Base-by-base conservation (phyloP, 2,329 filamentous ascomycete genomes). In the Pyrenophora graminea region DNA sequence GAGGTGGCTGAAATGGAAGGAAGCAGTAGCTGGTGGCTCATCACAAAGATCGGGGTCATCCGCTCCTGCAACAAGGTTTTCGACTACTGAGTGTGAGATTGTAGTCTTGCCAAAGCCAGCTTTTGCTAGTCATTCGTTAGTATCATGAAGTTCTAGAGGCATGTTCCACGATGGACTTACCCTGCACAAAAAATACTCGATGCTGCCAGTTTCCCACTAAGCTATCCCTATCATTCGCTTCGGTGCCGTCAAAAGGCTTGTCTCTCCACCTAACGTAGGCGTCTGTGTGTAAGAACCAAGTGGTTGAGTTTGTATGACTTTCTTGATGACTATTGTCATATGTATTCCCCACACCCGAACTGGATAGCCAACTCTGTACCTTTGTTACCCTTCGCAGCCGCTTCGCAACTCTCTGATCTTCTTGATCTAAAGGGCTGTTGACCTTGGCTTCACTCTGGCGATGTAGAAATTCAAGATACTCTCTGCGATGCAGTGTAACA, bases 101-200 rank as follows among this genome's bases (percentile, higher is more conserved):
- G 61, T 49, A 12, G 63, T 69, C 41, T 71, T 71, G 2, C 68
- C 68, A 39, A 68, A 71, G 5, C 66, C 68, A 18, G 56, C 42
- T 49, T 62, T 61, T 38, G 64, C 68, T 70, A 21, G 17, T n/a
- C 12, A 6, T 38, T 23, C 44, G 21, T 62, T 25, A 60, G 51
- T 30, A 31, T 12, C 2, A 18, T 17, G n/a, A 12, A n/a, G 15
- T 36, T 7, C 9, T 12, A 30, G 23, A 15, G 1, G 6, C 18
- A 27, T 17, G 12, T 8, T 17, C 10, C 15, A 25, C 5, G 18
- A 15, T 13, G 4, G 19, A 41, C 61, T 18, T 45, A 68, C 66
- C 67, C 58, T 70, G 66, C 3, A 70, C 56, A 46, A 70, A 70
- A 4, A 70, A 43, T 2, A 70, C 51, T 21, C 67, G 56, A 40